These are phyloP conservation scores for Samsoniella hepiali DNA, from an alignment of 2,329 filamentous ascomycete species.

Conservation along the genomic window DNA sequence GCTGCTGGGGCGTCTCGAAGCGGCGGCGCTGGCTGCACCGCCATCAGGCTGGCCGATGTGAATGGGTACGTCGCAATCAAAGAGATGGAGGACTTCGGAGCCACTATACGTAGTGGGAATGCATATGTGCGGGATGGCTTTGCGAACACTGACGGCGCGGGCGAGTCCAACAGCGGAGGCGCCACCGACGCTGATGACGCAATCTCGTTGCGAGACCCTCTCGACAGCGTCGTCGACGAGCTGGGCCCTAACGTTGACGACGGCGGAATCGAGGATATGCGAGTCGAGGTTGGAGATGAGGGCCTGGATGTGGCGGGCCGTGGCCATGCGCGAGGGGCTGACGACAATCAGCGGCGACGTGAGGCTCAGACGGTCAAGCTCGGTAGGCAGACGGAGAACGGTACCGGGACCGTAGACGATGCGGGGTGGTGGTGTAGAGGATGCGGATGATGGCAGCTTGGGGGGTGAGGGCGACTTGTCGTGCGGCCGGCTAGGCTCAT, in stretches of 20 bases:
- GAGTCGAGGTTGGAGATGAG: constrained; percentile 34
- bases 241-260: constrained; percentile 28
- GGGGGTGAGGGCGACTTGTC: constrained; percentile 8
- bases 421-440: constrained; percentile 27
- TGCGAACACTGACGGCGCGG: constrained; percentile 51
- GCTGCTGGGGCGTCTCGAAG: constrained; percentile 2
- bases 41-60: constrained; percentile 18
- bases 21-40: constrained; percentile 7
- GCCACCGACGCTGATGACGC: constrained; percentile 59
- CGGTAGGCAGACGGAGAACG: constrained; percentile 32
- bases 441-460: neutral
- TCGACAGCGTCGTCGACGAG: constrained; percentile 30
- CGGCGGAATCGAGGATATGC: constrained; percentile 33
- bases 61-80: constrained; percentile 15
- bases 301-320: constrained; percentile 33
- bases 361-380: constrained; percentile 32
- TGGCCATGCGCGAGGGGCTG: constrained; percentile 36
- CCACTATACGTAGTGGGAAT: constrained; percentile 59
- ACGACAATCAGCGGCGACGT: constrained; percentile 36
- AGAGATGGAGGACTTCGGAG: constrained; percentile 56
- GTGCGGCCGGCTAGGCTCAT: neutral
- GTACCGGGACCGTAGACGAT: constrained; percentile 35
- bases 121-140: constrained; percentile 54
- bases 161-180: constrained; percentile 60
- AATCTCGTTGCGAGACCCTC: constrained; percentile 44